phyloP scores from a whole-genome alignment of 208 protist genomes.

The Crithidia brevicula region DNA sequence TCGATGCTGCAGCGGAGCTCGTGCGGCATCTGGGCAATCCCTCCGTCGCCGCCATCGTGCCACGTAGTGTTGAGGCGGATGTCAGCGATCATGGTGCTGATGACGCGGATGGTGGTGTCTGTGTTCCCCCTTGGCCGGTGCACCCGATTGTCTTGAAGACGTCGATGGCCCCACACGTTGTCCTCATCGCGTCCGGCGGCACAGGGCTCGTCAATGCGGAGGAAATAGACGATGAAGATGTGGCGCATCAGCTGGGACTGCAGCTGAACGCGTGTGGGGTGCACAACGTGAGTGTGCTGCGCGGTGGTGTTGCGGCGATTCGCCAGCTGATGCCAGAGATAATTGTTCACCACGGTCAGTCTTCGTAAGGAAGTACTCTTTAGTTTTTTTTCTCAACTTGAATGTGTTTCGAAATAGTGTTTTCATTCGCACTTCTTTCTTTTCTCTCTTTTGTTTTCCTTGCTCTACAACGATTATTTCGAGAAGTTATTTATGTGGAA shows the following conservation, averaged over 20 bases:
- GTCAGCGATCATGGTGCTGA: neutral
- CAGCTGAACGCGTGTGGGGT: constrained; percentile 56
- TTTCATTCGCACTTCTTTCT: neutral
- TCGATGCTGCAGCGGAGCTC: constrained; percentile 53
- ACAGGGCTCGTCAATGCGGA: neutral
- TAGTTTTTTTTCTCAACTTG: neutral
- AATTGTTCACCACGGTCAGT: constrained; percentile 32
- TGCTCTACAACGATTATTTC: neutral
- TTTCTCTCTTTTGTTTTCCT: neutral
- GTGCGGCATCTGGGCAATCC: constrained; percentile 43
- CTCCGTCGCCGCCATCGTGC: constrained; percentile 46
- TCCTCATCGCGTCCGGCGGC: constrained; percentile 30
- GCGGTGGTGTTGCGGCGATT: constrained; percentile 54
- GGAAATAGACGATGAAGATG: constrained; percentile 3
- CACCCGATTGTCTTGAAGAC: constrained; percentile 40
- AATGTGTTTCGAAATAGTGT: neutral
- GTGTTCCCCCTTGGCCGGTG: constrained; percentile 18
- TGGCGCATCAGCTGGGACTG: constrained; percentile 47
- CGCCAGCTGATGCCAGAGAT: constrained; percentile 44
- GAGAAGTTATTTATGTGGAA: too few species aligned
- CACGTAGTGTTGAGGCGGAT: neutral
- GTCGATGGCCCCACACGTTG: constrained; percentile 38
- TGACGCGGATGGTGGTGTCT: neutral
- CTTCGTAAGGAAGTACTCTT: neutral
- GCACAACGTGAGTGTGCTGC: constrained; percentile 67